Percentiles rank a stretch among this genome's conserved stretches.
These are phyloP conservation scores for Astrothelium macrocarpum DNA, from an alignment of 495 filamentous ascomycete genomes.

Conservation along the genomic window DNA sequence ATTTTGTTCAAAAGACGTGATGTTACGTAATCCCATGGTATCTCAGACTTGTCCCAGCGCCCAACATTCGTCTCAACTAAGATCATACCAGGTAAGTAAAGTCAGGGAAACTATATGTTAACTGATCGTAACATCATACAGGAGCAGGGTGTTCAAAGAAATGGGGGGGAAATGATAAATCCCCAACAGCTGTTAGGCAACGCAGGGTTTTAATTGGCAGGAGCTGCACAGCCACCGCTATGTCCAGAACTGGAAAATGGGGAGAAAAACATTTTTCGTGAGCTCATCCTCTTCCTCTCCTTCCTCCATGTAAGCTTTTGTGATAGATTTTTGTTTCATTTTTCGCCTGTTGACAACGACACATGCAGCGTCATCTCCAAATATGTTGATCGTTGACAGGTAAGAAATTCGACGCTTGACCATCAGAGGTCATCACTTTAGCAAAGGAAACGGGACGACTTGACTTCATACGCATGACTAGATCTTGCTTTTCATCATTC, in stretches of 20 bases:
- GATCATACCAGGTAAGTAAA: neutral
- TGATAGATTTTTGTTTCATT: neutral
- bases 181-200: too few species aligned
- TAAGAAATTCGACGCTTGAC: neutral
- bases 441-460: too few species aligned
- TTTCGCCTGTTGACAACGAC: neutral
- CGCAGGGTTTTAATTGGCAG: neutral
- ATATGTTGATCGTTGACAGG: neutral
- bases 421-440: too few species aligned
- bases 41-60: neutral
- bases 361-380: neutral
- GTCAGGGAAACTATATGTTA: neutral
- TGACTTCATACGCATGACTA: neutral
- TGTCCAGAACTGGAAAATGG: neutral
- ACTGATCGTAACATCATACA: neutral
- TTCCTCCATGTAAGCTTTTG: neutral
- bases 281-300: neutral
- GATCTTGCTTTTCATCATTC: neutral
- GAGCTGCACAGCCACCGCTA: neutral
- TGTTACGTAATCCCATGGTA: neutral
- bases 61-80: neutral
- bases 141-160: neutral
- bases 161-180: neutral
- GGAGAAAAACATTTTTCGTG: neutral
- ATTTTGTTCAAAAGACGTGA: neutral